Percentiles rank a stretch among this genome's conserved stretches.
Conservation (phyloP, 1,284 basidiomycete genomes). For the Amylostereum areolatum region DNA sequence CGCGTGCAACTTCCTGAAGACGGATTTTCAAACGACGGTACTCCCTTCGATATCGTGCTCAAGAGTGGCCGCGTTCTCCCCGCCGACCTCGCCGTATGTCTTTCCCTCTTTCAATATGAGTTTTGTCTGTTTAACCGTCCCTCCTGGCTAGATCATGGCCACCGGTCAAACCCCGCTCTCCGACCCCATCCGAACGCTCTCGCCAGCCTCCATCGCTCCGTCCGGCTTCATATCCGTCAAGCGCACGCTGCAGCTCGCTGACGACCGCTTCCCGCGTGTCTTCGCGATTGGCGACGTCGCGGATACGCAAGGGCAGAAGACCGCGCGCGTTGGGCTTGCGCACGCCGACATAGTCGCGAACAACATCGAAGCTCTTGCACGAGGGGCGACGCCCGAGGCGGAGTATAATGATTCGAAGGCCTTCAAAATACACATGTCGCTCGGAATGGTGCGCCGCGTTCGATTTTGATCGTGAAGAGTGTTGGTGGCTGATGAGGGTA, state of each 20-base stretch:
- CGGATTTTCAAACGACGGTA: conserved; percentile 23
- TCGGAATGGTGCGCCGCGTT: conserved; percentile 10
- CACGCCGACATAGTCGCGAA: conserved; percentile 20
- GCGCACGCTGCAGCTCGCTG: conserved; percentile 28
- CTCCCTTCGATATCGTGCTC: conserved; percentile 23
- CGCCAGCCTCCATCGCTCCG: conserved; percentile 18
- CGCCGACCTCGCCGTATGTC: conserved; percentile 28
- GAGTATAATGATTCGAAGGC: conserved; percentile 5
- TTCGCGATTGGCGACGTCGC: conserved; percentile 43
- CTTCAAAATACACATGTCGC: conserved; percentile 9
- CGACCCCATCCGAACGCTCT: conserved; percentile 22
- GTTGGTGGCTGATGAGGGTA: neutral
- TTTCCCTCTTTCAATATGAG: neutral
- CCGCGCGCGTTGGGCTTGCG: conserved; percentile 23
- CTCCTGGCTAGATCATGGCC: conserved; percentile 22
- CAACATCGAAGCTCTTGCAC: conserved; percentile 21
- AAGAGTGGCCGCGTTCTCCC: conserved; percentile 21
- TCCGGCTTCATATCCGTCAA: conserved; percentile 26
- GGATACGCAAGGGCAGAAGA: conserved; percentile 35
- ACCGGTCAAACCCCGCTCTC: conserved; percentile 37
- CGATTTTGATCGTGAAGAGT: neutral
- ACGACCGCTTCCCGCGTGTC: conserved; percentile 25
- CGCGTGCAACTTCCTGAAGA: conserved; percentile 27
- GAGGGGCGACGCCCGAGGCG: conserved; percentile 4
- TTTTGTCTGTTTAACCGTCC: neutral